phyloP scores from a whole-genome alignment of 495 filamentous ascomycete genomes.

The Neurospora sp. region DNA sequence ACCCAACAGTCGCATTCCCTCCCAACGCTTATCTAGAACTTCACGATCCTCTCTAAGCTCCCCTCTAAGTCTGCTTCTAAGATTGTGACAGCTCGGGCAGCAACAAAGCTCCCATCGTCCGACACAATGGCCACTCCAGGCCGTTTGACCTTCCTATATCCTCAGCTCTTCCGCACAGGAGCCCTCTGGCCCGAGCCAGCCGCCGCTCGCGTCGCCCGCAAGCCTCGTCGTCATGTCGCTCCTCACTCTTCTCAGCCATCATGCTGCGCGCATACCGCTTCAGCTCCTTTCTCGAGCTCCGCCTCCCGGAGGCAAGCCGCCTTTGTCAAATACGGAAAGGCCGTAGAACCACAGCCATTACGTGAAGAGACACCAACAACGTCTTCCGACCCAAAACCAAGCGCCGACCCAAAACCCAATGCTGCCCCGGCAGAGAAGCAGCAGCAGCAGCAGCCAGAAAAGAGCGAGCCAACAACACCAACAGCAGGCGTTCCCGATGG shows the following conservation, averaged over 20 bases:
- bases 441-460: slow-evolving; percentile 5
- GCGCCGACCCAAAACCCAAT: slow-evolving; percentile 2
- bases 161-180: slow-evolving; percentile 47
- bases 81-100: not conserved
- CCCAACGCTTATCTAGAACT: not conserved
- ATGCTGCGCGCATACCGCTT: slow-evolving; percentile 15
- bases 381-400: not conserved
- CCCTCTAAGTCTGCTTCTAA: not conserved
- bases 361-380: not conserved
- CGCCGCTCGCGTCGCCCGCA: slow-evolving; percentile 12
- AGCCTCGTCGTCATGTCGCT: slow-evolving; percentile 12
- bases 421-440: slow-evolving; percentile 11
- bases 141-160: slow-evolving; percentile 66
- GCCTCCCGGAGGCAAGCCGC: slow-evolving; percentile 20
- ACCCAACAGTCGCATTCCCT: not conserved
- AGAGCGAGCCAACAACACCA: slow-evolving; percentile 2
- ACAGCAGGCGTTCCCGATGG: not conserved
- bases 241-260: slow-evolving; percentile 1
- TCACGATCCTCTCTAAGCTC: not conserved
- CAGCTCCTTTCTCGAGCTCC: slow-evolving; percentile 20
- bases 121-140: slow-evolving; percentile 48
- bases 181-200: slow-evolving; percentile 26
- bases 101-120: not conserved
- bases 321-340: slow-evolving; percentile 46
- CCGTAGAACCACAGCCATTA: slow-evolving; percentile 41